phyloP scores from a whole-genome alignment of 306 rosid genomes.

The Vachellia pachyceras region DNA sequence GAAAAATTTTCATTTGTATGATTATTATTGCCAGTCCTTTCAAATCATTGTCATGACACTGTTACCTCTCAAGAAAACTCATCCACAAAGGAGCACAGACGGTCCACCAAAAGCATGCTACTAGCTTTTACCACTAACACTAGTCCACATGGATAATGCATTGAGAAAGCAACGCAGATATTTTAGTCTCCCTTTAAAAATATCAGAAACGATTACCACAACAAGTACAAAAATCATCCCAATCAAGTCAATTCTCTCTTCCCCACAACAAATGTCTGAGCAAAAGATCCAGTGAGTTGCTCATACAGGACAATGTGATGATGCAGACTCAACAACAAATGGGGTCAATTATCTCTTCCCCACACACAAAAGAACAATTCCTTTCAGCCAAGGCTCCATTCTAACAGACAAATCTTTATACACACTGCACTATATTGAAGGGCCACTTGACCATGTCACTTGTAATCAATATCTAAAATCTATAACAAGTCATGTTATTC shows the following conservation, averaged over 20 bases:
- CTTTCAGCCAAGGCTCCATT: background rate
- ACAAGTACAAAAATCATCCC: conserved; percentile 32
- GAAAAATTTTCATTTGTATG: background rate
- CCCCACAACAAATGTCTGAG: too few relatives aligned
- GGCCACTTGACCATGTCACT: background rate
- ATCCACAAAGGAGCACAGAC: conserved; percentile 40
- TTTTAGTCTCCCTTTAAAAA: conserved; percentile 33
- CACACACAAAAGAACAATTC: background rate
- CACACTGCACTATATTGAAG: conserved; percentile 22
- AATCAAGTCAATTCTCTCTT: conserved; percentile 3
- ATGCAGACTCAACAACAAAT: background rate
- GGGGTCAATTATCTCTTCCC: conserved; percentile 1
- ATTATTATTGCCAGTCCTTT: background rate
- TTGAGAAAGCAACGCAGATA: conserved; percentile 35
- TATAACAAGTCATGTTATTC: background rate
- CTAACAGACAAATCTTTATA: conserved; percentile 8
- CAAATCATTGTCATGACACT: conserved; percentile 2
- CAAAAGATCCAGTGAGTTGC: background rate
- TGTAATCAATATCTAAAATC: background rate
- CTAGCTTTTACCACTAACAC: background rate
- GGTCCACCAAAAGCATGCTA: conserved; percentile 30
- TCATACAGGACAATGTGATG: background rate
- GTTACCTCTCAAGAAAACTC: conserved; percentile 26
- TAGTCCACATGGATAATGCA: conserved; percentile 9
- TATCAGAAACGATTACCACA: conserved; percentile 2